A percentile compares a stretch with the other conserved stretches of the same genome.
Evolutionary conservation across 73 alveolate species (phyloP).

Genomic region (Halteria grandinella): DNA sequence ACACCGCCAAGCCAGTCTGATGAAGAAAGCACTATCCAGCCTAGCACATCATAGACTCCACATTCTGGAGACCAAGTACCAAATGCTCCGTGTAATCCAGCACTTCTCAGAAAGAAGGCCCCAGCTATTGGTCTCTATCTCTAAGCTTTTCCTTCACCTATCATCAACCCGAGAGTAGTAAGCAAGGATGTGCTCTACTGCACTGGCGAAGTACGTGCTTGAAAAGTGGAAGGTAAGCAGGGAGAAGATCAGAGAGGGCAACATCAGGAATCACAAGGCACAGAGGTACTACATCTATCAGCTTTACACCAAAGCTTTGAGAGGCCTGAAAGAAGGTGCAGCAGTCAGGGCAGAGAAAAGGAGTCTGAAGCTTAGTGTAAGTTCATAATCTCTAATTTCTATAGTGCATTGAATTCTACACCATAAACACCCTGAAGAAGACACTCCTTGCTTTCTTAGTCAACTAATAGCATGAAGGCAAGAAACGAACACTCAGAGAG

Average conservation of each 20-base stretch:
- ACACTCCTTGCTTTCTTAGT: neutral
- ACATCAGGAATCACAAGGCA: slow-evolving; percentile 10
- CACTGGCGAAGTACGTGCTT: slow-evolving; percentile 35
- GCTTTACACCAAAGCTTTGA: neutral
- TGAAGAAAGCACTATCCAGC: slow-evolving; percentile 9
- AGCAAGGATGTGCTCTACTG: slow-evolving; percentile 44
- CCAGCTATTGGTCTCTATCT: slow-evolving; percentile 12
- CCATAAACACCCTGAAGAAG: slow-evolving; percentile 10
- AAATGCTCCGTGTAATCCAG: slow-evolving; percentile 38
- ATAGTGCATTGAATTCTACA: slow-evolving; percentile 33
- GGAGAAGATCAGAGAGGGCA: slow-evolving; percentile 27
- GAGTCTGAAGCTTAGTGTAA: slow-evolving; percentile 28
- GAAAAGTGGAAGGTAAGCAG: slow-evolving; percentile 45
- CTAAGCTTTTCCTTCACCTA: slow-evolving; percentile 4
- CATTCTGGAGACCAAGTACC: slow-evolving; percentile 11
- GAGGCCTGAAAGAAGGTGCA: slow-evolving; percentile 3
- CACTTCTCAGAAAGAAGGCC: slow-evolving; percentile 44
- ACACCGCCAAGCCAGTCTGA: neutral
- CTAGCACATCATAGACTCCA: slow-evolving; percentile 15
- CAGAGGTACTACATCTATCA: slow-evolving; percentile 1
- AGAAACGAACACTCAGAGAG: too few relatives aligned
- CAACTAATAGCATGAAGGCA: too few relatives aligned
- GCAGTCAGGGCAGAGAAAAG: neutral
- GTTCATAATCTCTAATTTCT: neutral
- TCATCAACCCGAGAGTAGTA: neutral